phyloP scores from a whole-genome alignment of 2,329 filamentous ascomycete species.

The Ophiostoma montium region DNA sequence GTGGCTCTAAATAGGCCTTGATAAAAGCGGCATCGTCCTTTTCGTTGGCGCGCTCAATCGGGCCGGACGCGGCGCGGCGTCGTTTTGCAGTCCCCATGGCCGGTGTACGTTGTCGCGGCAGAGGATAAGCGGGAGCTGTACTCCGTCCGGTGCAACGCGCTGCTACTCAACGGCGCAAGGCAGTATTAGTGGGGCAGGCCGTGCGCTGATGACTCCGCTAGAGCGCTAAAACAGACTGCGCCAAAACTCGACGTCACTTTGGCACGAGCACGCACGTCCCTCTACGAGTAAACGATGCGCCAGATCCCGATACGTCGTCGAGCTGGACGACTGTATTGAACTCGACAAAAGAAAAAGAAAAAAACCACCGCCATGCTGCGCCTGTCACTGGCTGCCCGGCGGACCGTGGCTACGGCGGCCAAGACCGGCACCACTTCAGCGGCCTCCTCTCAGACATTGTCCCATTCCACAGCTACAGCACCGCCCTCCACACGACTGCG shows the following conservation, averaged over 20 bases:
- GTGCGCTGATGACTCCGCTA: background rate
- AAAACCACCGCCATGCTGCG: background rate
- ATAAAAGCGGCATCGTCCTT: conserved; percentile 35
- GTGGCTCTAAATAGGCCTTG: conserved; percentile 30
- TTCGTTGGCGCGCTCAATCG: conserved; percentile 34
- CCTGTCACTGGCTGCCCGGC: background rate
- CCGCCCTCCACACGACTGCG: background rate
- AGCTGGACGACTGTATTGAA: background rate
- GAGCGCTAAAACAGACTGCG: too few relatives aligned
- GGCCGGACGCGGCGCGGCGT: conserved; percentile 15
- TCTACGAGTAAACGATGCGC: too few relatives aligned
- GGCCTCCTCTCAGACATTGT: background rate
- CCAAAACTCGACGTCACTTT: too few relatives aligned
- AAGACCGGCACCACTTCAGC: conserved; percentile 10
- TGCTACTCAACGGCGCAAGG: too few relatives aligned
- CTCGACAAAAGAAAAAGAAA: background rate
- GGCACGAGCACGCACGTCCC: too few relatives aligned
- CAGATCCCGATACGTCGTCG: too few relatives aligned
- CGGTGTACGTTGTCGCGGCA: too few relatives aligned
- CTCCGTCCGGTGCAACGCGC: too few relatives aligned
- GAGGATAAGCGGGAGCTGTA: too few relatives aligned
- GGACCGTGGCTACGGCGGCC: conserved; percentile 22
- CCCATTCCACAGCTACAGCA: too few relatives aligned
- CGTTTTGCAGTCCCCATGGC: conserved; percentile 10
- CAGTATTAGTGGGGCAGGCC: background rate